Base-by-base conservation (phyloP, 2,329 filamentous ascomycete genomes). In the Fusarium floridanum region DNA sequence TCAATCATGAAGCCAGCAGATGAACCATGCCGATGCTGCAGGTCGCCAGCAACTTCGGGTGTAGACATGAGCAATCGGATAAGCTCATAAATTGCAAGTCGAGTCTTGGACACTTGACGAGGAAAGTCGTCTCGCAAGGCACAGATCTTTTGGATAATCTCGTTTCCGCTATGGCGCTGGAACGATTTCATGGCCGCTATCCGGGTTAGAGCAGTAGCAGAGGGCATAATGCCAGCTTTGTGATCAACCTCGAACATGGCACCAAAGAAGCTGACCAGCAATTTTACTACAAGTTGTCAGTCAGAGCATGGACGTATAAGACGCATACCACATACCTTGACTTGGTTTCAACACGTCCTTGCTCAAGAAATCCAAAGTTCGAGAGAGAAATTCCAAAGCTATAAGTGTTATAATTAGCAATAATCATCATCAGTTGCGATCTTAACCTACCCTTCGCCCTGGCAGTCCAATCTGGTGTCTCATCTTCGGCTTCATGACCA, bases 231-330 rank as follows among this genome's bases (percentile, higher is more conserved):
- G 45, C 89, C 89, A n/a, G 88, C 88, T 76, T 88, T 88, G 80
- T 90, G 88, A 72, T 91, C 89, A 63, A 88, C 86, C 3, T 87
- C 87, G 72, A 90, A 91, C 84, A 91, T 88, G 67, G 87, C 86
- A 16, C 87, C 86, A 66, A 91, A 91, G 81, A 90, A 91, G 39
- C 83, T 82, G 29, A 89, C 82, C 10, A 89, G 78, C 0, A 88
- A 79, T 60, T 86, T 85, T 36, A 88, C 83, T 84, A 59, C 12
- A 5, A 11, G 8, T n/a, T 56, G 48, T 80, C 34, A 79, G 67
- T n/a, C 48, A 34, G 12, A 27, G 20, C 8, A 20, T 14, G 24
- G 29, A 12, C 16, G 5, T 22, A n/a, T 45, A 22, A 20, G 32
- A 37, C 20, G 20, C 17, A 53, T 36, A 12, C 4, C 9, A 7